Evolutionary conservation across 768 basidiomycete genomes (phyloP).

Genomic region (Steccherinum ochraceum): DNA sequence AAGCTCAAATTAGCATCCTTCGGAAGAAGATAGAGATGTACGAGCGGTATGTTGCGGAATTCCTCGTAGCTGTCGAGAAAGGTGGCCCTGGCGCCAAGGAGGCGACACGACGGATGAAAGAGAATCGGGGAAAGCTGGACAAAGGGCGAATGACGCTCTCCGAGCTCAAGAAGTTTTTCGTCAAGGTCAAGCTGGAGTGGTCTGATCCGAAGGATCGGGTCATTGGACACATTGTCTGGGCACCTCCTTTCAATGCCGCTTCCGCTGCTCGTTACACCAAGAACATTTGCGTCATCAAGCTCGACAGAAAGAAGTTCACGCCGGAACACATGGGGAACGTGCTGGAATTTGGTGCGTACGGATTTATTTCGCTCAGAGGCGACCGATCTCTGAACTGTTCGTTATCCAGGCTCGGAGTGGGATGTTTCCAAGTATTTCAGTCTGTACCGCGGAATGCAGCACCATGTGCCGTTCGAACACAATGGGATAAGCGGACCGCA

Average conservation of each 20-base stretch:
- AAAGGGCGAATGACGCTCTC: too few relatives aligned
- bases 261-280: slow-evolving; percentile 26
- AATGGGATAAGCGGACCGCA: too few relatives aligned
- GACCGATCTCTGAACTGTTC: too few relatives aligned
- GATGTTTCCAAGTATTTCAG: too few relatives aligned
- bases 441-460: too few relatives aligned
- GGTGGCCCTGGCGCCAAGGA: too few relatives aligned
- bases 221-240: slow-evolving; percentile 33
- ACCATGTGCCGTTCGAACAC: too few relatives aligned
- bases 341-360: slow-evolving; percentile 30
- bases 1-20: slow-evolving; percentile 17
- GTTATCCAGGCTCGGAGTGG: too few relatives aligned
- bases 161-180: slow-evolving; percentile 27
- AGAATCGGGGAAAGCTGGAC: too few relatives aligned
- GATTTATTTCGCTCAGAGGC: too few relatives aligned
- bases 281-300: slow-evolving; percentile 34
- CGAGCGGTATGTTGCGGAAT: slow-evolving; percentile 14
- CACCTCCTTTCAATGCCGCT: slow-evolving; percentile 28
- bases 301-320: slow-evolving; percentile 33
- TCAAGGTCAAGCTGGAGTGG: slow-evolving; percentile 28
- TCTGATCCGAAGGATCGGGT: slow-evolving; percentile 24
- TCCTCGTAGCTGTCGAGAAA: too few relatives aligned
- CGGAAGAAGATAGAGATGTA: slow-evolving; percentile 10
- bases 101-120: slow-evolving; percentile 6
- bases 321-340: slow-evolving; percentile 28